phyloP scores from a whole-genome alignment of 2,329 filamentous ascomycete species.

The Xylaria sp. region DNA sequence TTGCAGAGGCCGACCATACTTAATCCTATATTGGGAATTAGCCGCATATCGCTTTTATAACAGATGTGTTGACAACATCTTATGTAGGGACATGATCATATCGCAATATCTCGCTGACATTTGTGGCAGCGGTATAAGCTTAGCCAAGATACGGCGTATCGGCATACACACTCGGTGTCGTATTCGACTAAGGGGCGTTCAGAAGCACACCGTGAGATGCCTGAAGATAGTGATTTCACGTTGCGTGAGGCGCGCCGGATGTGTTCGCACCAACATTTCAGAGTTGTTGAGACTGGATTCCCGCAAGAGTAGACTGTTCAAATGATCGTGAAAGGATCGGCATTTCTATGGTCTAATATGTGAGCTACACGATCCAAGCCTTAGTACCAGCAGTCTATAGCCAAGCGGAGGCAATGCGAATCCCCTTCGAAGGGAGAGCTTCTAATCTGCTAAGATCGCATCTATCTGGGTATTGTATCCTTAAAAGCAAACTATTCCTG shows the following conservation, averaged over 20 bases:
- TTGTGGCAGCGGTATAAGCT: neutral
- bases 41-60: neutral
- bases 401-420: constrained; percentile 1
- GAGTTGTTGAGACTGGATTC: neutral
- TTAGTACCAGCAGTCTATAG: neutral
- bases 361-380: neutral
- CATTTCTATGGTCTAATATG: neutral
- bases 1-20: neutral
- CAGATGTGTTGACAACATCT: neutral
- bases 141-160: neutral
- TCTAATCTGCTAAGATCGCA: constrained; percentile 5
- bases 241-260: neutral
- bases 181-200: neutral
- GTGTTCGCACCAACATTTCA: neutral
- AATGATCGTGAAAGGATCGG: neutral
- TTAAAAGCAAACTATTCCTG: constrained; percentile 15
- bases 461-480: constrained; percentile 22
- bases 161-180: neutral
- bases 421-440: neutral
- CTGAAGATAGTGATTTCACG: neutral
- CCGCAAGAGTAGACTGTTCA: neutral
- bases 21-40: neutral
- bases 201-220: neutral
- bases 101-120: neutral
- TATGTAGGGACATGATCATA: neutral